Evolutionary conservation across 495 filamentous ascomycete genomes (phyloP), one percentile per base, ranked within the genome.

Genomic region (Hypoxylon trugodes): DNA sequence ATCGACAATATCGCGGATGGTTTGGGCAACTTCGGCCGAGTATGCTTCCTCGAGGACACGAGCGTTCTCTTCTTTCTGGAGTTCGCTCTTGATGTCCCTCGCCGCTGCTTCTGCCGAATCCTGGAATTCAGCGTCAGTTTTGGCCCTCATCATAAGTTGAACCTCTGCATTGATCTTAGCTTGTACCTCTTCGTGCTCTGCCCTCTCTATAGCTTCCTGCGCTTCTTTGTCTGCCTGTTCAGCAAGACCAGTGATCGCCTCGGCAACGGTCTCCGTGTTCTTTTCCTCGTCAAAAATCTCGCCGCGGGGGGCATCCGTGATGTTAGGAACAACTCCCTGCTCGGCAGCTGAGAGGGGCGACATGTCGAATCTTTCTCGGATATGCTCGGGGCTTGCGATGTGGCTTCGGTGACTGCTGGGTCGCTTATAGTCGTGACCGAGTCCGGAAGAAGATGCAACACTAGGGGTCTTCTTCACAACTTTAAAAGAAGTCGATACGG

Each of bases 161-260:
- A 79, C 49, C 51, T 77, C 71, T 15, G 81, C 70, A 46, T 79
- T 75, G 50, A 83, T 79, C 16, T 80, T 73, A 28, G 75, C 73
- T 43, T 81, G 76, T 40, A 72, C 77, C 52, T 83, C 77, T 60
- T 83, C 77, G 3, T 77, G 68, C 60, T 82, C 78, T n/a, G 77
- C 84, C 53, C 86, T 81, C 12, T 80, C 79, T 55, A 91, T 73
- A 49, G 86, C 86, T 51, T 88, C 84, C 51, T 87, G 85, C 6
- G 89, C 86, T 68, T 93, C 85, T 49, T 85, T 82, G 48, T 90
- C 84, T 41, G 88, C 87, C 69, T 88, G 78, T 56, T 83, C 80
- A 6, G 86, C 90, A 46, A 92, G 79, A 21, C 87, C 87, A 30
- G 77, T 84, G 24, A 93, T 80, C 10, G 91, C 90, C 7, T 90